phyloP scores from a whole-genome alignment of 2,329 filamentous ascomycete species.

The Macrophomina tecta region DNA sequence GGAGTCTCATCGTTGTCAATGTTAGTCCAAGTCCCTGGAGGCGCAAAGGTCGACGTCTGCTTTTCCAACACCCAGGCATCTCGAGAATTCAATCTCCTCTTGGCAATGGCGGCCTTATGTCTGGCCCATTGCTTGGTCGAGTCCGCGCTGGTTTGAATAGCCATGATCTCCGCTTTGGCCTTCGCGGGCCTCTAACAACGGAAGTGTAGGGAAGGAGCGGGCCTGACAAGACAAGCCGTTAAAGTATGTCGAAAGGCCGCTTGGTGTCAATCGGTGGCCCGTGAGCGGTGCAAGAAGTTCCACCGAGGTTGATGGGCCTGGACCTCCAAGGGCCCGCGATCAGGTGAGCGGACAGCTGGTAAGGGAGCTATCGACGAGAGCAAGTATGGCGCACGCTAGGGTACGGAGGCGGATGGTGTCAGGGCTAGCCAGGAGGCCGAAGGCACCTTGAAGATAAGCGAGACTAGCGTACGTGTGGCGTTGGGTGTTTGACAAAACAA shows the following conservation, averaged over 20 bases:
- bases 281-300: too few species aligned
- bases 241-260: too few species aligned
- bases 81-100: constrained; percentile 7
- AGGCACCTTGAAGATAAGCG: background rate
- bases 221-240: too few species aligned
- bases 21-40: constrained; percentile 45
- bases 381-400: background rate
- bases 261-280: too few species aligned
- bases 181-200: background rate
- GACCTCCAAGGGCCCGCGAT: background rate
- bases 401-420: background rate
- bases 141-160: background rate
- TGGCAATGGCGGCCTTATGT: constrained; percentile 17
- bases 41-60: constrained; percentile 32
- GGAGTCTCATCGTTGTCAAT: constrained; percentile 55
- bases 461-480: background rate
- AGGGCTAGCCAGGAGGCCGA: background rate
- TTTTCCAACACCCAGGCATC: constrained; percentile 33
- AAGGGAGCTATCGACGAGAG: background rate
- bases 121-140: background rate
- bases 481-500: background rate
- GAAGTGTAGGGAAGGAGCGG: background rate
- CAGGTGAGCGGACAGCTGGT: background rate
- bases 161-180: background rate
- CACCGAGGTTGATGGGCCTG: too few species aligned